Evolutionary conservation across 2,329 filamentous ascomycete species (phyloP).

Genomic region (Rasamsonia emersonii): DNA sequence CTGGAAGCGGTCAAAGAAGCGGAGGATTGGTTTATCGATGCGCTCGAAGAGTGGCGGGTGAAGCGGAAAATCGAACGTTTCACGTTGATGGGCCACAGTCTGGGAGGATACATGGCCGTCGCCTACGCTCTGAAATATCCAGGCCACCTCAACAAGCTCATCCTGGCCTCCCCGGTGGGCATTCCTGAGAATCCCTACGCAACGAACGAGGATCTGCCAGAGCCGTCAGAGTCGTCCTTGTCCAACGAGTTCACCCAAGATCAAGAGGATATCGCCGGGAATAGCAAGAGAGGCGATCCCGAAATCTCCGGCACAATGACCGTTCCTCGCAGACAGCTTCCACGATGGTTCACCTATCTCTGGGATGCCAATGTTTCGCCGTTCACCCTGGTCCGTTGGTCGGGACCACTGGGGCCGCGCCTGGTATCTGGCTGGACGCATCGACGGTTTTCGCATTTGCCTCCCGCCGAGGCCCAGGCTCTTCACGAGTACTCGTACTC

Average conservation of each 20-base stretch:
- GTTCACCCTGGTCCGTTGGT: constrained; percentile 80
- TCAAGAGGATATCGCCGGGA: constrained; percentile 40
- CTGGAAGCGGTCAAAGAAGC: constrained; percentile 77
- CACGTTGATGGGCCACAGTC: constrained; percentile 83
- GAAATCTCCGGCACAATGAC: constrained; percentile 41
- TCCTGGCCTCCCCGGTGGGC: constrained; percentile 87
- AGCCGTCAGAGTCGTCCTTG: constrained; percentile 63
- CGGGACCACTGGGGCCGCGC: constrained; percentile 81
- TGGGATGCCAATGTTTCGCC: constrained; percentile 98
- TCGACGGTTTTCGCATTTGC: constrained; percentile 83
- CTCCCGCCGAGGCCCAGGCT: constrained; percentile 66
- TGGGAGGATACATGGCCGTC: constrained; percentile 90
- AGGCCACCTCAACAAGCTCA: constrained; percentile 87
- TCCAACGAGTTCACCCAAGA: constrained; percentile 73
- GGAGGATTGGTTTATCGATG: constrained; percentile 92
- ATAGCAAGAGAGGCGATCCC: constrained; percentile 42
- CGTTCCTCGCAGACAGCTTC: constrained; percentile 55
- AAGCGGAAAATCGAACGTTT: constrained; percentile 85
- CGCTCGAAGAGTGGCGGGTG: constrained; percentile 90
- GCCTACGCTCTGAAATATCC: constrained; percentile 97
- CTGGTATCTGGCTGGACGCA: constrained; percentile 94
- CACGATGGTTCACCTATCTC: constrained; percentile 81
- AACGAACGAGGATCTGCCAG: constrained; percentile 69
- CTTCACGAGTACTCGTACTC: constrained; percentile 92
- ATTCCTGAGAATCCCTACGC: constrained; percentile 93